Base-by-base conservation (phyloP, 1,139 yeast species). In the Lizanozyma gosingica region DNA sequence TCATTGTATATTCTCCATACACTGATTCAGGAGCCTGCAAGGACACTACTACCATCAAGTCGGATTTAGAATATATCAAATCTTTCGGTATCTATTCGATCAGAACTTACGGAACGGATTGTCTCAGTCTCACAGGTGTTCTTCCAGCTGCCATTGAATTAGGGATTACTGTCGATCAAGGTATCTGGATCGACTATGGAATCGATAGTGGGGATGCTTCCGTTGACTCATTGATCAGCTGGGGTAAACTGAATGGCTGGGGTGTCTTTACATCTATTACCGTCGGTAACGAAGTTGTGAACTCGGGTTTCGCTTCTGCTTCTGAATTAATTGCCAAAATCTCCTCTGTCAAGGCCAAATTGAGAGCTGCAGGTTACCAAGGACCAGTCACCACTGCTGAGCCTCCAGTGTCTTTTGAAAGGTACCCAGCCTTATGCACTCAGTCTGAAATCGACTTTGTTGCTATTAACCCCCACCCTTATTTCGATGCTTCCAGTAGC, bases 381-480 rank as follows among this genome's bases (percentile, higher is more conserved):
- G 96, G 96, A 39, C 55, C 66, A 42, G 70, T 88, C 36, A 80
- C 94, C 27, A 87, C 95, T 18, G 78, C 95, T 40, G 97, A 88
- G 59, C 95, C 95, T 40, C 94, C 96, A 15, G 82, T 75, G n/a
- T 62, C 80, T 15, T 87, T 71, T 59, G 73, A 75, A 53, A 60
- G 65, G 40, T 50, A 83, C 56, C 87, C 95, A 8, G 61, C 60
- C 16, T 71, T 88, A 51, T 88, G 97, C 65, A 71, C 78, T 1
- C 60, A 63, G 18, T 73, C 85, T 15, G 83, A 67, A 32, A 73
- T 84, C 47, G 95, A 85, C 59, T 75, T 83, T 51, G 87, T 85
- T 48, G 94, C 94, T 44, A 74, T 86, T 52, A 87, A 88, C 59
- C 80, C 94, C 18, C 96, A 88, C 59, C 76, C 96, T 4, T 88